Base-by-base conservation (phyloP, 805 yeast genomes). In the Wickerhamomyces chambardii region DNA sequence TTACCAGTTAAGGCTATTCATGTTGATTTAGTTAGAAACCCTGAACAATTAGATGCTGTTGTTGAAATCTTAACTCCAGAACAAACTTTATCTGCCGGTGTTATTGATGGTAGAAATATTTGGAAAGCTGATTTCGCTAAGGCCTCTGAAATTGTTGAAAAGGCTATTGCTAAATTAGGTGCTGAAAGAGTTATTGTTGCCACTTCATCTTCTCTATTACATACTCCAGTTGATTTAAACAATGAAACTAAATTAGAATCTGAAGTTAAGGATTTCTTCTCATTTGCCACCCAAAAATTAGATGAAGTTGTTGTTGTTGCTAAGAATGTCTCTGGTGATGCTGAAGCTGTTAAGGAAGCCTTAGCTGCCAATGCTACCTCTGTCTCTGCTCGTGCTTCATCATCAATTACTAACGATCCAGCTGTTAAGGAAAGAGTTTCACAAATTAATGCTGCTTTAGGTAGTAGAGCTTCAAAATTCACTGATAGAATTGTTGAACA, bases 91-190 rank as follows among this genome's bases (percentile, higher is more conserved):
- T 90, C 97, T 43, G 95, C 83, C 48, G 98, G 98, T 85, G 76
- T 92, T 55, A 89, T 92, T 57, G 94, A 87, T 58, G 98, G 98
- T 70, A 87, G 98, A 78, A 92, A 92, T 81, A 86, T 92, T 70
- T 92, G 98, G 98, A 92, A 92, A 78, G 82, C 95, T 65, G 83
- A 92, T 74, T 85, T 82, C 59, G 63, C 92, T 58, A 78, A 78
- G 68, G 94, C 98, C 50, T 68, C 87, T 58, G 84, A 67, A 45
- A 60, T 82, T 46, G 95, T 86, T 54, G 70, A 81, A 61, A 73
- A 76, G 65, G 97, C 95, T 52, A 73, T 85, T 57, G 78, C 66
- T 50, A 81, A 81, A 70, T 68, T 92, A 51, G 96, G 96, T 63
- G 70, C 75, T 45, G 89, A 82, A 54, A 79, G 84, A 64, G 92